These are phyloP conservation scores for Vigna unguiculata DNA, from an alignment of 306 rosid genomes.

Conservation along the genomic window DNA sequence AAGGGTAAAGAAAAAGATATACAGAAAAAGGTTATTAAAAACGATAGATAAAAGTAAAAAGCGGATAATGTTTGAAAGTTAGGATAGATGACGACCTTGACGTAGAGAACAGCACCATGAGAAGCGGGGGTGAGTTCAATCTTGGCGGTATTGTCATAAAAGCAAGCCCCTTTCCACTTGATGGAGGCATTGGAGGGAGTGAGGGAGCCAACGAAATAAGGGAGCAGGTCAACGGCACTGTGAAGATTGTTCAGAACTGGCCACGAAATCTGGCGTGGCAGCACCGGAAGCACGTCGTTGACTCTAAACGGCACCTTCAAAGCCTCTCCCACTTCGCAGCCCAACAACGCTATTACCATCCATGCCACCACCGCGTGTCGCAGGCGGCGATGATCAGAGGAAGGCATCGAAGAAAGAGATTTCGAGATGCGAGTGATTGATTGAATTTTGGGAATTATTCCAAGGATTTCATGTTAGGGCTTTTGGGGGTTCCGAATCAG, in stretches of 20 bases:
- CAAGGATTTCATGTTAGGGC: neutral
- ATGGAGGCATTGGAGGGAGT: slow-evolving; percentile 66
- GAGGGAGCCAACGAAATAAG: slow-evolving; percentile 77
- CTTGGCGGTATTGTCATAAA: slow-evolving; percentile 65
- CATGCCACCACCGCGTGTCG: slow-evolving; percentile 37
- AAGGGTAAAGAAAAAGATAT: neutral
- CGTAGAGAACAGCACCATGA: slow-evolving; percentile 77
- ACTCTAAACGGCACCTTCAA: slow-evolving; percentile 68
- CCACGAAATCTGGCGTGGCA: slow-evolving; percentile 78
- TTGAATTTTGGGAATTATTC: neutral
- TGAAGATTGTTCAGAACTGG: slow-evolving; percentile 84
- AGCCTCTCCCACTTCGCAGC: slow-evolving; percentile 43
- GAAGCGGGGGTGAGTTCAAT: slow-evolving; percentile 53
- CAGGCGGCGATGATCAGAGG: neutral
- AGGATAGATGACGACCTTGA: slow-evolving; percentile 55
- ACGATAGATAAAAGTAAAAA: neutral
- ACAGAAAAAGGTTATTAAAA: neutral
- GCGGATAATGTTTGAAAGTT: neutral
- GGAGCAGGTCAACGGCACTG: slow-evolving; percentile 87
- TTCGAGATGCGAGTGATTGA: neutral
- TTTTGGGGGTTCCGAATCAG: slow-evolving; percentile 9
- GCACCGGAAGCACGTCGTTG: slow-evolving; percentile 83
- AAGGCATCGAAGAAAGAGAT: neutral
- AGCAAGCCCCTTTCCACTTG: slow-evolving; percentile 87
- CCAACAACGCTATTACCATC: slow-evolving; percentile 38